Evolutionary conservation across 306 rosid species (phyloP), one percentile per base, ranked within the genome.

Genomic region (Gleditsia sinensis): DNA sequence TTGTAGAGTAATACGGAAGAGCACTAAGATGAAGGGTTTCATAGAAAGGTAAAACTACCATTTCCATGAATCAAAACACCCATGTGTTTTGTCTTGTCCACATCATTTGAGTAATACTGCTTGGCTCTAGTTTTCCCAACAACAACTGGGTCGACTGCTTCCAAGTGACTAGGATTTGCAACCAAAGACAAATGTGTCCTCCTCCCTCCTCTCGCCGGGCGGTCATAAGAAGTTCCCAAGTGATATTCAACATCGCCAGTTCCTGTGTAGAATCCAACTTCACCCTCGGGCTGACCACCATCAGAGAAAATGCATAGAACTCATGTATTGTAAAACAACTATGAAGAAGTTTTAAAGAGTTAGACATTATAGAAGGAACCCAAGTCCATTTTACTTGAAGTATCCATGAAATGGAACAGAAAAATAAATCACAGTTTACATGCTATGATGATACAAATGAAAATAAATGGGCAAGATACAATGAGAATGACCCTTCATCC

Each of bases 21-120:
- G 96, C 96, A 48, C 98, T 92, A 33, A 92, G 96, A 90, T 92
- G 98, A 32, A 92, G 92, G 20, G 94, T 92, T 82, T 92, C 98
- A 25, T 90, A 92, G 37, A 92, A 94, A 46, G 0, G 96, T 90
- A 88, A 92, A 92, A 78, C 98, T 92, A 79, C 98, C 96, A 75
- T 92, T 96, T 59, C 98, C 98, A 28, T 92, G 96, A 71, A 92
- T 92, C 86, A 92, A 76, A 64, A 92, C 54, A 36, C 88, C 91
- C 98, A 92, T 72, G 83, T 92, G 87, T 81, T 87, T 92, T 74
- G 80, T 88, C 76, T 94, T 85, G 80, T 88, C 88, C 9, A 2
- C 80, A 67, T 92, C 98, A 67, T 78, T 81, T 9, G 96, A 90
- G 83, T 72, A 92, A 77, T 90, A 92, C 63, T 92, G 98, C 83